Evolutionary conservation across 2,329 filamentous ascomycete species (phyloP), one percentile per base, ranked within the genome.

Genomic region (Trichophyton benhamiae): DNA sequence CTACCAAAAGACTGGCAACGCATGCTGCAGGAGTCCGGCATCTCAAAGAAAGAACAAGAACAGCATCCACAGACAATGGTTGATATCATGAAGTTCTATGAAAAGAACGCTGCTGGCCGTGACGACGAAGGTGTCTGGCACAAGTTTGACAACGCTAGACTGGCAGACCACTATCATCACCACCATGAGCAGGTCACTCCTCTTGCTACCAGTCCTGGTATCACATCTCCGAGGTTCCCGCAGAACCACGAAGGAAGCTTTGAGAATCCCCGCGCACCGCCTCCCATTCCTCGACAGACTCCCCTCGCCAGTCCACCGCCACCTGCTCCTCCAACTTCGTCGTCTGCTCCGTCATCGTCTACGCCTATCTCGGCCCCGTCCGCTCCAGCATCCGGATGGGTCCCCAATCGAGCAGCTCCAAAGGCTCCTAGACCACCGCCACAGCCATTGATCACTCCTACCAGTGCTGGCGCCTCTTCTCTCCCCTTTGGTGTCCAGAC

Each of bases 1-100:
- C 82, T 99, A 30, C 94, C 94, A 17, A 95, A 94, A 75, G 94
- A 97, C 82, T 99, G 94, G 94, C 92, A 97, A 77, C 87, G 90
- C 64, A 83, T 96, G 72, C 85, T 99, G 71, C 89, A 92, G 77
- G 91, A 96, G 75, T 96, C 89, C 74, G 94, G 94, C 66, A 96
- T 99, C 69, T 89, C 91, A 30, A 91, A 96, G 77, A 91, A 94
- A 76, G 94, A 97, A 73, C 88, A 95, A 74, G 89, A 92, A 73
- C 88, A 96, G 75, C 91, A 97, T 71, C 94, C 94, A 2, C 91
- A 97, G 74, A 91, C 92, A 63, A 91, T 96, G 77, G 87, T 95
- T 71, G 89, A 97, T 73, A 94, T 99, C 69, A 87, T 99, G 75
- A 89, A 87, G 63, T 97, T 97, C 73, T 97, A 96, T 80, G 95